phyloP scores from a whole-genome alignment of 805 yeast species.

The Torulaspora maleeae region DNA sequence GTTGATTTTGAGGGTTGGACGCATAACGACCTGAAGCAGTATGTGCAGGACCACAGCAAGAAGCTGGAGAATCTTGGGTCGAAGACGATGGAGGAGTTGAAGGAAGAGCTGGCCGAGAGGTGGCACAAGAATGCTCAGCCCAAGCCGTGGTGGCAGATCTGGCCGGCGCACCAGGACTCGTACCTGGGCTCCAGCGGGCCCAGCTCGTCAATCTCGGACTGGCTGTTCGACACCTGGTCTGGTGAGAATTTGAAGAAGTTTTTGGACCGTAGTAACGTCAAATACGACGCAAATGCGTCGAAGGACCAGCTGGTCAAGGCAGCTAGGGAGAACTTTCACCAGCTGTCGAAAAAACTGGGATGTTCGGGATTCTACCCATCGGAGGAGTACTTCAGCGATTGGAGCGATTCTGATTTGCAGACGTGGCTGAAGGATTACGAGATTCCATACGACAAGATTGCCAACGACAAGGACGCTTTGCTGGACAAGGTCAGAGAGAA shows the following conservation, averaged over 20 bases:
- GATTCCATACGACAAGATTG: constrained; percentile 35
- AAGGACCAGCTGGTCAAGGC: constrained; percentile 41
- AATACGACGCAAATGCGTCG: constrained; percentile 27
- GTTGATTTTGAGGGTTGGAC: constrained; percentile 34
- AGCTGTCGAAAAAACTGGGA: constrained; percentile 37
- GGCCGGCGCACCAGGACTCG: constrained; percentile 17
- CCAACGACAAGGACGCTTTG: constrained; percentile 45
- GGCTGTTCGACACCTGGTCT: constrained; percentile 51
- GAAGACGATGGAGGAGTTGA: constrained; percentile 24
- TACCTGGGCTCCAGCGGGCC: constrained; percentile 3
- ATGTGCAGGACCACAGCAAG: constrained; percentile 33
- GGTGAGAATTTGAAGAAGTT: constrained; percentile 33
- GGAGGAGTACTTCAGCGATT: constrained; percentile 47
- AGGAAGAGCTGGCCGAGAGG: constrained; percentile 21
- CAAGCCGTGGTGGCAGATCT: constrained; percentile 33
- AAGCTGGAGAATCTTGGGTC: constrained; percentile 19
- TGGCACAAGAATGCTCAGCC: constrained; percentile 23
- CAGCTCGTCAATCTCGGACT: constrained; percentile 30
- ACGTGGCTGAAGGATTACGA: constrained; percentile 47
- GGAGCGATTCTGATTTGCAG: constrained; percentile 49
- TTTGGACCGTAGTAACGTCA: constrained; percentile 34
- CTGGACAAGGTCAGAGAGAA: constrained; percentile 43
- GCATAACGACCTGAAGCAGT: constrained; percentile 34
- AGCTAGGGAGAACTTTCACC: constrained; percentile 41
- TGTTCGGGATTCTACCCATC: constrained; percentile 46